Conservation (phyloP, 2,329 filamentous ascomycete species). For the Cladophialophora carrionii region DNA sequence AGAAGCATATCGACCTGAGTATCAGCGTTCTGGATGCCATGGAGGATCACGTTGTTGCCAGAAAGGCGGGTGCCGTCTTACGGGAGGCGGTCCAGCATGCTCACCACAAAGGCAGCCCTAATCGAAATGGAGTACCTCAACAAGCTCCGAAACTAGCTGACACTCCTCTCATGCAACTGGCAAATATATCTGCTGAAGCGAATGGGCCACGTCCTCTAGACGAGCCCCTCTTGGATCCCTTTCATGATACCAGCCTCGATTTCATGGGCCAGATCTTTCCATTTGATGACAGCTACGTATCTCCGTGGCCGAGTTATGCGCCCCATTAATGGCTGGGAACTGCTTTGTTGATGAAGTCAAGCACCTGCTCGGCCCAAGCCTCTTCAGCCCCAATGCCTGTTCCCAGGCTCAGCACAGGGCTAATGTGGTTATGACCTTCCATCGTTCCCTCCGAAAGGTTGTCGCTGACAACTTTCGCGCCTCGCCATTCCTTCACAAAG, state of each 20-base stretch:
- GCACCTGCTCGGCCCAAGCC: conserved; percentile 19
- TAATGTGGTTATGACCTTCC: conserved; percentile 28
- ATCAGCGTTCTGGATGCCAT: conserved; percentile 49
- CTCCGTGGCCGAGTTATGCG: background rate
- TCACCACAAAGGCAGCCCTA: background rate
- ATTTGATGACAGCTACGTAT: background rate
- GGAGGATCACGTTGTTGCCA: conserved; percentile 48
- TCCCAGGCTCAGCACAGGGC: conserved; percentile 16
- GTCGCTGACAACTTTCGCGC: conserved; percentile 15
- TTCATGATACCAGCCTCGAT: conserved; percentile 11
- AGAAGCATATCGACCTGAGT: conserved; percentile 44
- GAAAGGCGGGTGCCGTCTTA: conserved; percentile 40
- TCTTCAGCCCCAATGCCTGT: conserved; percentile 19
- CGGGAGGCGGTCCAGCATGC: background rate
- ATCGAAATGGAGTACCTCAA: background rate
- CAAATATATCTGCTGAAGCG: background rate
- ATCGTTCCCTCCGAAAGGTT: conserved; percentile 12
- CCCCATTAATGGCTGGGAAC: background rate
- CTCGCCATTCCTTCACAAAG: conserved; percentile 26
- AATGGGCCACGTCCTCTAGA: background rate
- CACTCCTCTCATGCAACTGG: background rate
- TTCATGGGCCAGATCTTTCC: conserved; percentile 21
- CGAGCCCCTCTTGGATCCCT: conserved; percentile 7
- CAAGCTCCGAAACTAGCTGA: background rate
- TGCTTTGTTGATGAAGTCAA: conserved; percentile 17